Base-by-base conservation (phyloP, 352 stramenopile species). In the Pythium chondricola region DNA sequence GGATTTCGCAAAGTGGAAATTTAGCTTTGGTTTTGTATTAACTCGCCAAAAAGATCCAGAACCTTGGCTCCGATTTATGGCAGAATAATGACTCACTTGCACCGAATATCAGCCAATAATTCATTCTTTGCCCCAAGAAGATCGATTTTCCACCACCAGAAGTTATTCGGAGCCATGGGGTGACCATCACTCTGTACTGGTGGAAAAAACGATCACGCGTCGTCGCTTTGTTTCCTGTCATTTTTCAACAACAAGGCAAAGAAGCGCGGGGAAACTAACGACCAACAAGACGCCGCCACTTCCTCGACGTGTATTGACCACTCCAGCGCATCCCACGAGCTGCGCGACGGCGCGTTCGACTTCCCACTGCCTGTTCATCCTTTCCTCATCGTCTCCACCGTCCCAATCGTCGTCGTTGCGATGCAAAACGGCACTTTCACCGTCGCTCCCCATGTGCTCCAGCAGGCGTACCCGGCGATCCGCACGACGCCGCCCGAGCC, bases 391-490 rank as follows among this genome's bases (percentile, higher is more conserved):
- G 39, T 22, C 30, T 37, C 37, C 26, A 4, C 31, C 10, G 30
- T 16, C 9, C 10, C 4, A 52, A 47, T 38, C 43, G 6, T 13
- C 24, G 2, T 20, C 5, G 14, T 18, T 40, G 20, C 38, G 25
- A 65, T 65, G 57, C 57, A 65, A 63, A 89, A 72, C 71, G 51
- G 65, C 52, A 69, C 73, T 46, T 84, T 88, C 46, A 71, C 62
- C 6, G 81, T 90, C 56, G 71, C 76, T 46, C 60, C 77, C 22
- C 73, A 87, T 48, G 71, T 88, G 51, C 71, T 94, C 30, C 80
- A 94, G 54, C 83, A 94, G 69, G 83, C 83, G 26, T 94, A 94
- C 69, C 91, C 91, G 68, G 76, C 83, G 43, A 94, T 94, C 62
- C 83, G 83, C 59, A 83, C 80, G 52, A 90, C 83, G 48, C 76